phyloP scores from a whole-genome alignment of 1,284 basidiomycete species.

The Pyrrhoderma lamaoense region DNA sequence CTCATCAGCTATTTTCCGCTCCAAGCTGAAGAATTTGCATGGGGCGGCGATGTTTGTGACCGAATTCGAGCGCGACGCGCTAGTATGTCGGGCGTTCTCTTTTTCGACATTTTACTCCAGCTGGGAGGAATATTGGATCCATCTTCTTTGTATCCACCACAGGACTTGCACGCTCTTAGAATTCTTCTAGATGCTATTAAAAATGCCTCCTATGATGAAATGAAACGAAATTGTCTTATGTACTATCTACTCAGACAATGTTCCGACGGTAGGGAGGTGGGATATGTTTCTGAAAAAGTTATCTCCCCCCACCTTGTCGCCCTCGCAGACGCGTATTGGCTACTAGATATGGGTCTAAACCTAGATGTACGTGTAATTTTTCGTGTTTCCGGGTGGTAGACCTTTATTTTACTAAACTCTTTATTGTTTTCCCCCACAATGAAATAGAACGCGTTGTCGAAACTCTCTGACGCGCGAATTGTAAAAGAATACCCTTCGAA shows the following conservation, averaged over 20 bases:
- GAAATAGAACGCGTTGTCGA: constrained; percentile 46
- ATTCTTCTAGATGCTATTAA: constrained; percentile 55
- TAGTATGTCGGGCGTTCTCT: constrained; percentile 51
- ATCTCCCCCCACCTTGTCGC: constrained; percentile 67
- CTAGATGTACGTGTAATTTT: constrained; percentile 36
- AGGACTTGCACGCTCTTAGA: constrained; percentile 42
- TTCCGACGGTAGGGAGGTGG: constrained; percentile 51
- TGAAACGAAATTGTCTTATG: constrained; percentile 71
- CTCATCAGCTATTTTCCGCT: constrained; percentile 18
- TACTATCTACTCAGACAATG: constrained; percentile 75
- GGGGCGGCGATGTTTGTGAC: constrained; percentile 38
- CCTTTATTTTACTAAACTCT: neutral
- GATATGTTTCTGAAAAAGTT: constrained; percentile 46
- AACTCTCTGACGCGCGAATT: constrained; percentile 65
- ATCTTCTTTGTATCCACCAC: constrained; percentile 59
- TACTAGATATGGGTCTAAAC: constrained; percentile 59
- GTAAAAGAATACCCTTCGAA: constrained; percentile 69
- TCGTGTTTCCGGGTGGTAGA: neutral
- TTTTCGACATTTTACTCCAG: constrained; percentile 65
- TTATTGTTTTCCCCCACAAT: neutral
- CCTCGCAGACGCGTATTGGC: constrained; percentile 74
- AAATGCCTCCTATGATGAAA: constrained; percentile 52
- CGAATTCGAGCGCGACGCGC: constrained; percentile 57
- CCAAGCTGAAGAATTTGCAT: constrained; percentile 26
- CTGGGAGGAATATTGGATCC: constrained; percentile 55